Conservation (phyloP, 78 protist species). For the Dictyostelium citrinum region DNA sequence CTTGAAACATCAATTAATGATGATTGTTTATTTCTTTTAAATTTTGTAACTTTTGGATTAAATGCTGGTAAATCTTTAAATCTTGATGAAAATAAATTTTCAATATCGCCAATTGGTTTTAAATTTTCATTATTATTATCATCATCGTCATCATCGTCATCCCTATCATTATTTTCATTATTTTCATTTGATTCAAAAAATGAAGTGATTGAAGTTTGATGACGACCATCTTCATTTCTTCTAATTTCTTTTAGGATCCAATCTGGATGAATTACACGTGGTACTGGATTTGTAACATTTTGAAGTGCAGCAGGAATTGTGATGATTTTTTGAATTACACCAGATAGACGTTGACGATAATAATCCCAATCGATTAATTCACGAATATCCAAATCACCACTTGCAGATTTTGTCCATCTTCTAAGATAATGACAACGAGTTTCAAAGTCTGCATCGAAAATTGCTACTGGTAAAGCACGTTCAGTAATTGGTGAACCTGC, state of each 20-base stretch:
- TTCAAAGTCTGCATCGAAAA: conserved; percentile 84
- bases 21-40: background rate
- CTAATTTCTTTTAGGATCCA: conserved; percentile 91
- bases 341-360: conserved; percentile 87
- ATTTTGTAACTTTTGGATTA: conserved; percentile 32
- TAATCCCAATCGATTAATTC: conserved; percentile 97
- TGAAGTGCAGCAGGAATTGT: conserved; percentile 99
- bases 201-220: conserved; percentile 37
- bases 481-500: conserved; percentile 94
- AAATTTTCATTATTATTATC: background rate
- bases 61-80: background rate
- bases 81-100: conserved; percentile 26
- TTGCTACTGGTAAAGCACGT: conserved; percentile 96
- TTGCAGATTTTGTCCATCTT: conserved; percentile 46
- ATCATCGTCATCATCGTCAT: background rate
- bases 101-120: background rate
- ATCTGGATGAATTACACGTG: conserved; percentile 97
- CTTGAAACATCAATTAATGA: background rate
- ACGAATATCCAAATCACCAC: conserved; percentile 18
- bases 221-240: conserved; percentile 3
- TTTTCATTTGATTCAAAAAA: conserved; percentile 1
- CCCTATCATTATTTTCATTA: background rate
- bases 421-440: conserved; percentile 26
- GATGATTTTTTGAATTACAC: conserved; percentile 95
- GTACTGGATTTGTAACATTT: conserved; percentile 93